phyloP scores from a whole-genome alignment of 371 early-diverging fungal genomes.

The Rhizopus stolonifer region DNA sequence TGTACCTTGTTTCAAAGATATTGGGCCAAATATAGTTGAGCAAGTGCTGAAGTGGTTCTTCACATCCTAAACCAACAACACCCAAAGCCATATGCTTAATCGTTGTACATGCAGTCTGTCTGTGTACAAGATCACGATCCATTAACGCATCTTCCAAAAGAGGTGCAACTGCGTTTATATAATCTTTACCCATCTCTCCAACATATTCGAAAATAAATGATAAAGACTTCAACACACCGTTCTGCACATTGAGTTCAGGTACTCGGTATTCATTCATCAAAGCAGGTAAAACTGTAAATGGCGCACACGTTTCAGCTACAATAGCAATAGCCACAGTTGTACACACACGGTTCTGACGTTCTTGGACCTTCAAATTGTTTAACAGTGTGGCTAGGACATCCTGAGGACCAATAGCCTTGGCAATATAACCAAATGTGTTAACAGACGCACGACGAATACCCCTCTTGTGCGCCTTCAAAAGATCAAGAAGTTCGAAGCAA shows the following conservation, averaged over 20 bases:
- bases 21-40: conserved; percentile 98
- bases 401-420: conserved; percentile 99
- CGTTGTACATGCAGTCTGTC: conserved; percentile 94
- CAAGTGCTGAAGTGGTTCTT: conserved; percentile 91
- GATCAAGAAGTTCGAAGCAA: conserved; percentile 95
- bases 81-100: conserved; percentile 94
- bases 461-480: conserved; percentile 94
- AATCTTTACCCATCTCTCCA: conserved; percentile 95
- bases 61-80: conserved; percentile 89
- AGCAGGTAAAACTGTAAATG: conserved; percentile 97
- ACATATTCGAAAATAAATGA: conserved; percentile 97
- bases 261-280: conserved; percentile 98
- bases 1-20: conserved; percentile 90
- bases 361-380: conserved; percentile 97
- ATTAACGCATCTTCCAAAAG: conserved; percentile 96
- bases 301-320: conserved; percentile 90
- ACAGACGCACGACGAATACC: conserved; percentile 94
- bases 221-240: conserved; percentile 94
- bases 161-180: conserved; percentile 94
- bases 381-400: conserved; percentile 96
- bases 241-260: conserved; percentile 97
- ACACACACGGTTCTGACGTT: conserved; percentile 97
- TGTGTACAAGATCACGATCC: conserved; percentile 96
- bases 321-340: conserved; percentile 97
- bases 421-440: conserved; percentile 97